These are phyloP conservation scores for Rhinocladiella similis DNA, from an alignment of 2,329 filamentous ascomycete genomes.

Conservation along the genomic window DNA sequence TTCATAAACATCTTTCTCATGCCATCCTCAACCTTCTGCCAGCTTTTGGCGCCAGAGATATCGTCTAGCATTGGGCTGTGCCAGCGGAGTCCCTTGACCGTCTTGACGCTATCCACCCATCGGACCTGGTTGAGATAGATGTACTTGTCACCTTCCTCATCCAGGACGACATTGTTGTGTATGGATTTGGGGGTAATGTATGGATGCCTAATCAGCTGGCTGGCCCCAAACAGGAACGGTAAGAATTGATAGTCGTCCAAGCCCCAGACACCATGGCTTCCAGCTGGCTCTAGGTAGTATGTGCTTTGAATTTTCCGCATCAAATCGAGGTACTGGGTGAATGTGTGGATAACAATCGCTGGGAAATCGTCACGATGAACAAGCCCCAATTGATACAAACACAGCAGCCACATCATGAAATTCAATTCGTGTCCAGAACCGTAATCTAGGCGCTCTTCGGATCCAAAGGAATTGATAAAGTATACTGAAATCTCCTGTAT, in stretches of 20 bases:
- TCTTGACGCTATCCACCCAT: conserved; percentile 96
- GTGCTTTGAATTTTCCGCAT: conserved; percentile 88
- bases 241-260: conserved; percentile 97
- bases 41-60: conserved; percentile 85
- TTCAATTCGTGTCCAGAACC: conserved; percentile 97
- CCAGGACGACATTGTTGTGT: conserved; percentile 82
- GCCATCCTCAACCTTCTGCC: conserved; percentile 88
- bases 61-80: conserved; percentile 98
- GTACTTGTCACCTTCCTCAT: conserved; percentile 81
- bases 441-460: conserved; percentile 86
- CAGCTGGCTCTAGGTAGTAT: conserved; percentile 95
- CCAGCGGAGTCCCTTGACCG: conserved; percentile 90
- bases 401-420: conserved; percentile 95
- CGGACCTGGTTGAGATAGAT: conserved; percentile 89
- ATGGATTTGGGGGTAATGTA: conserved; percentile 79
- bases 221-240: conserved; percentile 90
- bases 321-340: conserved; percentile 76
- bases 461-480: conserved; percentile 80
- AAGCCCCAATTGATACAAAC: conserved; percentile 75
- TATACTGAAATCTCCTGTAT: conserved; percentile 76
- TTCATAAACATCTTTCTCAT: conserved; percentile 97
- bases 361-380: conserved; percentile 68
- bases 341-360: conserved; percentile 73
- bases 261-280: conserved; percentile 97
- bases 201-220: conserved; percentile 81